Evolutionary conservation across 2,329 filamentous ascomycete species (phyloP).

Genomic region (Aphanoascus verrucosus): DNA sequence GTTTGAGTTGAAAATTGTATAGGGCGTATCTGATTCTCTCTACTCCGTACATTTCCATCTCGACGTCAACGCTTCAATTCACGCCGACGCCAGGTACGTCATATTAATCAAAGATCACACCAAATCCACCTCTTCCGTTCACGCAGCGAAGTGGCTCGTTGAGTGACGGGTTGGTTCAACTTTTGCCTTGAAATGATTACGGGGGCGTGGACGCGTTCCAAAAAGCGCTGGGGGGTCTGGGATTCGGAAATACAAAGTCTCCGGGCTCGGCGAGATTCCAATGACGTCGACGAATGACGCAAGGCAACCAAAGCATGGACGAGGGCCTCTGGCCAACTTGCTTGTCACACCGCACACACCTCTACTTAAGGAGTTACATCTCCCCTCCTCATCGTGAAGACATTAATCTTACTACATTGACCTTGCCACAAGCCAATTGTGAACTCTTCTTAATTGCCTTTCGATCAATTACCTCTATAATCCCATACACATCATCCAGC

Average conservation of each 20-base stretch:
- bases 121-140: too few relatives aligned
- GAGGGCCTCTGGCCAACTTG: neutral
- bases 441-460: neutral
- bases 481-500: neutral
- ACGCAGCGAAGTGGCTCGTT: too few relatives aligned
- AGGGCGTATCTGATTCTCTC: too few relatives aligned
- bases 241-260: neutral
- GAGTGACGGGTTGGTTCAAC: too few relatives aligned
- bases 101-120: too few relatives aligned
- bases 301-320: neutral
- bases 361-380: neutral
- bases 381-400: neutral
- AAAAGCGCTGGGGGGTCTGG: neutral
- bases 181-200: too few relatives aligned
- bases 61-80: too few relatives aligned
- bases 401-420: neutral
- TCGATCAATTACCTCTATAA: neutral
- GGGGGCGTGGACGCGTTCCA: neutral
- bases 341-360: neutral
- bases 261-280: neutral
- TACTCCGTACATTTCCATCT: too few relatives aligned
- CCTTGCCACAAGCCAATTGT: neutral
- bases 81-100: too few relatives aligned
- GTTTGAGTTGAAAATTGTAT: too few relatives aligned
- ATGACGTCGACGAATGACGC: conserved; percentile 7